A percentile compares a stretch with the other conserved stretches of the same genome.
These are phyloP conservation scores for Fusarium vanettenii DNA, from an alignment of 2,329 filamentous ascomycete species.

Conservation along the genomic window DNA sequence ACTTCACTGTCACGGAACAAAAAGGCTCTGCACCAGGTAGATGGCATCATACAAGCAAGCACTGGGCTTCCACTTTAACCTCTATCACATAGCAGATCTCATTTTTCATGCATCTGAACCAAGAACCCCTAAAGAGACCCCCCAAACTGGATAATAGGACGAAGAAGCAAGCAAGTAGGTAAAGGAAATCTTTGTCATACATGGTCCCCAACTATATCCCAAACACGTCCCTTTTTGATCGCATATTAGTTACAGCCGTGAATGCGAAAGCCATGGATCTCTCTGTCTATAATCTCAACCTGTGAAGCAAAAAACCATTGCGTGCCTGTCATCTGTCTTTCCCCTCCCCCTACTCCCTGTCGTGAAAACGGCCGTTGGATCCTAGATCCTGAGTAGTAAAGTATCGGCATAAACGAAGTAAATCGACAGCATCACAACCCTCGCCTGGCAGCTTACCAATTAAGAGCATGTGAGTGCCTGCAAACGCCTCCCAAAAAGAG, in stretches of 20 bases:
- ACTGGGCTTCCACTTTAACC: slow-evolving; percentile 29
- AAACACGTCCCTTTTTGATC: slow-evolving; percentile 49
- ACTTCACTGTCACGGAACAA: neutral
- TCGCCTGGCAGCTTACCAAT: slow-evolving; percentile 18
- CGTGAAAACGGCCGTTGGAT: slow-evolving; percentile 40
- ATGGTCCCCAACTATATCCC: slow-evolving; percentile 48
- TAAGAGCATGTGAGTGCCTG: slow-evolving; percentile 18
- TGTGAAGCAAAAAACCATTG: slow-evolving; percentile 46
- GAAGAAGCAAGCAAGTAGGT: slow-evolving; percentile 40
- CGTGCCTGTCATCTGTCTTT: slow-evolving; percentile 42
- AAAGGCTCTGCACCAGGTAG: neutral
- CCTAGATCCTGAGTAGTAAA: slow-evolving; percentile 41
- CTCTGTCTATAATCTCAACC: slow-evolving; percentile 53
- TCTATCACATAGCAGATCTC: slow-evolving; percentile 38
- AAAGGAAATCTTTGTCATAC: slow-evolving; percentile 49
- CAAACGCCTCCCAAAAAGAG: slow-evolving; percentile 37
- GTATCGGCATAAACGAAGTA: slow-evolving; percentile 32
- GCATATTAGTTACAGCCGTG: slow-evolving; percentile 52
- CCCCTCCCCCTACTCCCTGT: slow-evolving; percentile 33
- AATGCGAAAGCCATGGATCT: slow-evolving; percentile 45
- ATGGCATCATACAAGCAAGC: slow-evolving; percentile 22
- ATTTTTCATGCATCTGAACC: slow-evolving; percentile 32
- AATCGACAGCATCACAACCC: slow-evolving; percentile 35
- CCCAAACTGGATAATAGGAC: slow-evolving; percentile 22
- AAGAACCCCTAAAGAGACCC: slow-evolving; percentile 32